phyloP scores from a whole-genome alignment of 108 stramenopile genomes.

The Cyclotella atomus region DNA sequence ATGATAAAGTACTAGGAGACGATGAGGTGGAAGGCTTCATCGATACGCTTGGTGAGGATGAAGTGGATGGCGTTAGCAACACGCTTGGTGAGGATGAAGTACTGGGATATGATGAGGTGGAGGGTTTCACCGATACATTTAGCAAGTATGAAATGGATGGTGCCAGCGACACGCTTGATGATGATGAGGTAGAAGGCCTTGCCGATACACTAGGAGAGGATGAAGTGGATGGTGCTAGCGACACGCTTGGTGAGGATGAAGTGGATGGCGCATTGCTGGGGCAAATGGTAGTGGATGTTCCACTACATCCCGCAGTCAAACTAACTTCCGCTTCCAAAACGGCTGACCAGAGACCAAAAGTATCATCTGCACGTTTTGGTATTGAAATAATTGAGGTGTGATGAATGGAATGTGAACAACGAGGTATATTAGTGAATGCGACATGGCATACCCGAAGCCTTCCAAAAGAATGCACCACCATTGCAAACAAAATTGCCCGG shows the following conservation, averaged over 20 bases:
- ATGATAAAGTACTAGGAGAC: not conserved
- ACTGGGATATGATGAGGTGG: no score
- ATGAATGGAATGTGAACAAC: no score
- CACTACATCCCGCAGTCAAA: not conserved
- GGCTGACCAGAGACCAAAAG: constrained; percentile 46
- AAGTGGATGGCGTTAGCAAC: not conserved
- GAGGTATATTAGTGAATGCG: no score
- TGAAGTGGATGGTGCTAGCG: not conserved
- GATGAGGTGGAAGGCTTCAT: no score
- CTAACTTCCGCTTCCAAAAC: constrained; percentile 17
- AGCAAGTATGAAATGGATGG: not conserved
- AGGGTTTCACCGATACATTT: no score
- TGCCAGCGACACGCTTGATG: not conserved
- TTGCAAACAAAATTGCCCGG: constrained; percentile 37
- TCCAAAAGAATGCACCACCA: constrained; percentile 68
- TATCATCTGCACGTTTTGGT: constrained; percentile 43
- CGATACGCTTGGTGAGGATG: not conserved
- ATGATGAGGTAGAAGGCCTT: no score
- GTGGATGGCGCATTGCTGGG: not conserved
- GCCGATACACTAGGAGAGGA: not conserved
- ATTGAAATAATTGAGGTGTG: no score
- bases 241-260: not conserved
- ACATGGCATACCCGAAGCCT: no score
- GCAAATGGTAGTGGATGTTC: not conserved
- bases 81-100: not conserved